A percentile compares a stretch with the other conserved stretches of the same genome.
Conservation (phyloP, 1,139 yeast species). For the Zygosaccharomyces pseudobailii region DNA sequence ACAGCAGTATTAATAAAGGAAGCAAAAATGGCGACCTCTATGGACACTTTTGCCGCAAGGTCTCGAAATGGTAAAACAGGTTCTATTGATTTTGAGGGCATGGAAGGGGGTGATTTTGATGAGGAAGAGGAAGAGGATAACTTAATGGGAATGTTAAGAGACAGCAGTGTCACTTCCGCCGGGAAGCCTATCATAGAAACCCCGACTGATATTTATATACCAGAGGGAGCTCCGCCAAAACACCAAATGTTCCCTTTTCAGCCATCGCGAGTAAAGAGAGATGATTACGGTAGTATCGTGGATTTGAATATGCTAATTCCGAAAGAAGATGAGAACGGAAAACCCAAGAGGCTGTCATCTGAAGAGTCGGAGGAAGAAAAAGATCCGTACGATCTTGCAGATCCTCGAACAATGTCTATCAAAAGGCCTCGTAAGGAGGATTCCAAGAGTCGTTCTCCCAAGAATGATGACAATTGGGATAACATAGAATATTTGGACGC, state of each 20-base stretch:
- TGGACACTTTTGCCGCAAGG: conserved; percentile 11
- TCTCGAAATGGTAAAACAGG: conserved; percentile 6
- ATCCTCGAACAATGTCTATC: conserved; percentile 18
- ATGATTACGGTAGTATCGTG: conserved; percentile 80
- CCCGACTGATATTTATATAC: conserved; percentile 57
- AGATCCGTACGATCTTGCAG: conserved; percentile 27
- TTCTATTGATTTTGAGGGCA: conserved; percentile 9
- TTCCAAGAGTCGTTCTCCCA: conserved; percentile 17
- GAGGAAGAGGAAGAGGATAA: conserved; percentile 34
- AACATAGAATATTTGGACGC: conserved; percentile 54
- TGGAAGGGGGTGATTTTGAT: conserved; percentile 21
- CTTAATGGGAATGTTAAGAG: conserved; percentile 17
- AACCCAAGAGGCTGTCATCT: conserved; percentile 25
- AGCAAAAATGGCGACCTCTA: conserved; percentile 14
- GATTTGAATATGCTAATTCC: conserved; percentile 50
- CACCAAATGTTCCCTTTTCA: conserved; percentile 77
- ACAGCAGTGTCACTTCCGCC: conserved; percentile 11
- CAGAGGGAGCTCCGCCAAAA: conserved; percentile 52
- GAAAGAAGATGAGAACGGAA: conserved; percentile 45
- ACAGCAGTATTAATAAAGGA: conserved; percentile 21
- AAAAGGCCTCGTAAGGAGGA: conserved; percentile 14
- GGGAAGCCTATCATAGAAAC: conserved; percentile 19
- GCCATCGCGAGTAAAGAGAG: conserved; percentile 54
- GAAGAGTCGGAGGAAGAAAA: conserved; percentile 24
- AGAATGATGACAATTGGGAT: conserved; percentile 31